Percentiles rank a stretch among this genome's conserved stretches.
Conservation (phyloP, 2,329 filamentous ascomycete species). For the Nothophoma quercina region DNA sequence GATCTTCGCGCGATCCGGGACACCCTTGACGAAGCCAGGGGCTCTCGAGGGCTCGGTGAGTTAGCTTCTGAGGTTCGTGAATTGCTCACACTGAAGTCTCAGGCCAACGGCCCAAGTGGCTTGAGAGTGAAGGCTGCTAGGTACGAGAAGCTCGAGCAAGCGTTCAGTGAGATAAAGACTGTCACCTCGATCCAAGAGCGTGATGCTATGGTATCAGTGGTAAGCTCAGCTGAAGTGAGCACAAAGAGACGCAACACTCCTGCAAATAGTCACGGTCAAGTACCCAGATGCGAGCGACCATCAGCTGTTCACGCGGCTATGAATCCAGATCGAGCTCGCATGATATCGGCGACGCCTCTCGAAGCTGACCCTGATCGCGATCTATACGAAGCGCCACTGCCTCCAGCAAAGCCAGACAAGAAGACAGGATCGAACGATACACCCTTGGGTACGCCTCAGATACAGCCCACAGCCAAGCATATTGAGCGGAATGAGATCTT, state of each 20-base stretch:
- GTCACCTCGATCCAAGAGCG: not conserved
- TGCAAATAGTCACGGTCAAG: not conserved
- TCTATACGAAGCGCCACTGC: slow-evolving; percentile 20
- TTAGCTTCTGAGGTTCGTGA: slow-evolving; percentile 15
- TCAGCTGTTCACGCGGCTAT: not conserved
- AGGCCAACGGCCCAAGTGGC: slow-evolving; percentile 2
- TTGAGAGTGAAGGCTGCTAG: slow-evolving; percentile 17
- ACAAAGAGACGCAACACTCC: not conserved
- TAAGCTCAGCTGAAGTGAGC: not conserved
- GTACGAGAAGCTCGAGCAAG: slow-evolving; percentile 22
- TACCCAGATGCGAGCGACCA: not conserved
- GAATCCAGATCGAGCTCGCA: slow-evolving; percentile 25
- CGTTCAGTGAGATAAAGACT: slow-evolving; percentile 10
- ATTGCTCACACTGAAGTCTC: slow-evolving; percentile 4
- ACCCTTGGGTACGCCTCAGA: slow-evolving; percentile 19
- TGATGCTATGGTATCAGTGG: not conserved
- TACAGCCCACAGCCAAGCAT: not conserved
- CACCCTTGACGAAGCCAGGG: slow-evolving; percentile 16
- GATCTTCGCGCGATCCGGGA: slow-evolving; percentile 16
- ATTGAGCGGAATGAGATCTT: not conserved
- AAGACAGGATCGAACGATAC: slow-evolving; percentile 28
- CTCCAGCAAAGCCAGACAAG: slow-evolving; percentile 2
- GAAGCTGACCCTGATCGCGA: slow-evolving; percentile 23
- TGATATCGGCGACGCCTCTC: slow-evolving; percentile 17
- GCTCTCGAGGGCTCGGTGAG: slow-evolving; percentile 14